phyloP scores from a whole-genome alignment of 1,139 yeast species.

The Magnusiomyces suaveolens region DNA sequence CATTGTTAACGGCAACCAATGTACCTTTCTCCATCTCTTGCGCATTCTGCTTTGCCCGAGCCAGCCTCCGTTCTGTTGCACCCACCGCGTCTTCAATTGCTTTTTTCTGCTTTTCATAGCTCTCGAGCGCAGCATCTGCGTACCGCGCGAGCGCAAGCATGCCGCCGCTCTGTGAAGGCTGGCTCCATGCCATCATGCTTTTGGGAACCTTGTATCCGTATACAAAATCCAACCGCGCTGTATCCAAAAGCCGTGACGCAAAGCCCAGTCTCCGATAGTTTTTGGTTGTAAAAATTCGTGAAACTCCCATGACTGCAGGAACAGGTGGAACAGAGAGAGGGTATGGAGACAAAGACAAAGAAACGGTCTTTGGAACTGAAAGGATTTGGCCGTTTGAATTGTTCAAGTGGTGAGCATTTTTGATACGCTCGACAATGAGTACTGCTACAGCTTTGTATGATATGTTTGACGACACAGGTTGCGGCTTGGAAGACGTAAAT shows the following conservation, averaged over 20 bases:
- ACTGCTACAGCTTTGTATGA: slow-evolving; percentile 41
- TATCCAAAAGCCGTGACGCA: slow-evolving; percentile 38
- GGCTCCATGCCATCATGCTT: slow-evolving; percentile 54
- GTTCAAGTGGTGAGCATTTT: slow-evolving; percentile 41
- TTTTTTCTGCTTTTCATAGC: background rate
- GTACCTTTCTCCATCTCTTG: background rate
- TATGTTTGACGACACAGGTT: background rate
- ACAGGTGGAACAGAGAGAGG: slow-evolving; percentile 18
- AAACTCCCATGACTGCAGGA: slow-evolving; percentile 41
- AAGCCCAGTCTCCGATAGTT: slow-evolving; percentile 46
- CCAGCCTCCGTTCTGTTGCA: background rate
- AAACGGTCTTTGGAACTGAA: background rate
- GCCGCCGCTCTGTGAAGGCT: slow-evolving; percentile 57
- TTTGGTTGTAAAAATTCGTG: slow-evolving; percentile 56
- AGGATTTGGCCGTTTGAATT: slow-evolving; percentile 32
- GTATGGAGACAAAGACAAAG: slow-evolving; percentile 26
- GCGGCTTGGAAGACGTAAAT: background rate
- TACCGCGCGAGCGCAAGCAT: slow-evolving; percentile 38
- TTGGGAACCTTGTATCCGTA: slow-evolving; percentile 43
- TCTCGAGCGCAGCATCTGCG: background rate
- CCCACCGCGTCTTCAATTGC: background rate
- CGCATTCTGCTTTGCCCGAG: background rate
- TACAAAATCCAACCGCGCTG: slow-evolving; percentile 37
- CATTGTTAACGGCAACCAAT: background rate
- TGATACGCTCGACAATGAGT: slow-evolving; percentile 37